Conservation (phyloP, 2,329 filamentous ascomycete genomes). For the Alternaria burnsii region DNA sequence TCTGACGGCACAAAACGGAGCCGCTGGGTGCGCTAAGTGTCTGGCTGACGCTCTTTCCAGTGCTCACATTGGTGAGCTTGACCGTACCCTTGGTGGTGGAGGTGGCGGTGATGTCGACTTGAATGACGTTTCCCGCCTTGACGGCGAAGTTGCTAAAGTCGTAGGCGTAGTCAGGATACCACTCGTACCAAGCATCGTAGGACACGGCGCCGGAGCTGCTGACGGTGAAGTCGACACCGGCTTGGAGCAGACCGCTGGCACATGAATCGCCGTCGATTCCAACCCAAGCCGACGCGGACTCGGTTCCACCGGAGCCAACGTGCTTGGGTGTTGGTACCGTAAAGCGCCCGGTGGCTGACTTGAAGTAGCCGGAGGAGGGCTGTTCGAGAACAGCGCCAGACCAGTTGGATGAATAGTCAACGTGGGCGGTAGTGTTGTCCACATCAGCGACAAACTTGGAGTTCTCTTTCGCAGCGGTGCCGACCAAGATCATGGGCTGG, state of each 20-base stretch:
- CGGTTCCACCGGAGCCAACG: conserved; percentile 47
- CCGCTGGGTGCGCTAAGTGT: conserved; percentile 48
- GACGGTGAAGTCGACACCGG: conserved; percentile 65
- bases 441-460: conserved; percentile 22
- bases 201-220: conserved; percentile 39
- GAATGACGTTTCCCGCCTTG: conserved; percentile 57
- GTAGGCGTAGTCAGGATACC: conserved; percentile 66
- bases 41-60: conserved; percentile 62
- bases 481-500: conserved; percentile 25
- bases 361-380: conserved; percentile 58
- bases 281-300: conserved; percentile 66
- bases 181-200: conserved; percentile 69
- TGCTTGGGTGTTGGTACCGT: conserved; percentile 61
- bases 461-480: conserved; percentile 20
- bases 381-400: conserved; percentile 62
- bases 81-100: conserved; percentile 57
- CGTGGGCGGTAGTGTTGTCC: conserved; percentile 52
- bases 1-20: conserved; percentile 39
- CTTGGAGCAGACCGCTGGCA: conserved; percentile 62
- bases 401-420: conserved; percentile 66
- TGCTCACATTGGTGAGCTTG: conserved; percentile 62
- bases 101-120: conserved; percentile 51
- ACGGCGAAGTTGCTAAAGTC: conserved; percentile 60
- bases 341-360: conserved; percentile 63
- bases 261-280: conserved; percentile 70